These are phyloP conservation scores for Neurospora terricola DNA, from an alignment of 495 filamentous ascomycete species.

Conservation along the genomic window DNA sequence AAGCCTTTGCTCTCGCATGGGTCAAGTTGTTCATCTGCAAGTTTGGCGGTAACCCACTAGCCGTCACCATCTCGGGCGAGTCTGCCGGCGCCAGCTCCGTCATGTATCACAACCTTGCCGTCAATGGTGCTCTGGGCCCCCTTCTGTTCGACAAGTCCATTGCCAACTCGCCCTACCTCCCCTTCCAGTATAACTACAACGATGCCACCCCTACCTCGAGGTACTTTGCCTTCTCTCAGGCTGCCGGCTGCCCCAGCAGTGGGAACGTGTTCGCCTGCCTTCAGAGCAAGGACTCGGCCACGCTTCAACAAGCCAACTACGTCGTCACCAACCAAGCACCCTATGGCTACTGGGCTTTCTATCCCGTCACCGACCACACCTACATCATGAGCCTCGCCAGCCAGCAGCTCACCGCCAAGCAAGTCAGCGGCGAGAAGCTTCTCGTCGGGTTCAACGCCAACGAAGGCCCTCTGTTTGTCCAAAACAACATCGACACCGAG, in stretches of 20 bases:
- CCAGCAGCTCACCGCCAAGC: constrained; percentile 37
- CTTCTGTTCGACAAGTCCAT: constrained; percentile 20
- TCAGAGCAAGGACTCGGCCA: constrained; percentile 32
- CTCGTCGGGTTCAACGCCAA: constrained; percentile 46
- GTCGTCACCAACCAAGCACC: constrained; percentile 33
- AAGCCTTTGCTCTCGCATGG: constrained; percentile 62
- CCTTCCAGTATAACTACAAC: constrained; percentile 29
- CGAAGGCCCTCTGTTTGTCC: constrained; percentile 36
- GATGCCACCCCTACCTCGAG: constrained; percentile 34
- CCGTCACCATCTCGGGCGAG: constrained; percentile 57
- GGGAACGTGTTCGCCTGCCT: constrained; percentile 45
- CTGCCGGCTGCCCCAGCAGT: constrained; percentile 38
- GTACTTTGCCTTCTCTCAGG: constrained; percentile 45
- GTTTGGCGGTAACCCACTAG: constrained; percentile 57
- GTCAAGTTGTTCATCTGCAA: constrained; percentile 53
- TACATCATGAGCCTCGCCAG: constrained; percentile 45
- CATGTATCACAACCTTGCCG: constrained; percentile 19
- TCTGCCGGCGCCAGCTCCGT: constrained; percentile 49
- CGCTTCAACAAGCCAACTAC: constrained; percentile 45
- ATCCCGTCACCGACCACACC: constrained; percentile 51
- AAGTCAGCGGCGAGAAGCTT: constrained; percentile 43
- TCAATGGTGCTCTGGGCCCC: constrained; percentile 14
- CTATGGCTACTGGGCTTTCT: constrained; percentile 35
- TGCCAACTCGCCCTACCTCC: constrained; percentile 20
- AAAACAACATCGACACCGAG: constrained; percentile 35